Conservation (phyloP, 2,329 filamentous ascomycete genomes). For the Oidium heveae region DNA sequence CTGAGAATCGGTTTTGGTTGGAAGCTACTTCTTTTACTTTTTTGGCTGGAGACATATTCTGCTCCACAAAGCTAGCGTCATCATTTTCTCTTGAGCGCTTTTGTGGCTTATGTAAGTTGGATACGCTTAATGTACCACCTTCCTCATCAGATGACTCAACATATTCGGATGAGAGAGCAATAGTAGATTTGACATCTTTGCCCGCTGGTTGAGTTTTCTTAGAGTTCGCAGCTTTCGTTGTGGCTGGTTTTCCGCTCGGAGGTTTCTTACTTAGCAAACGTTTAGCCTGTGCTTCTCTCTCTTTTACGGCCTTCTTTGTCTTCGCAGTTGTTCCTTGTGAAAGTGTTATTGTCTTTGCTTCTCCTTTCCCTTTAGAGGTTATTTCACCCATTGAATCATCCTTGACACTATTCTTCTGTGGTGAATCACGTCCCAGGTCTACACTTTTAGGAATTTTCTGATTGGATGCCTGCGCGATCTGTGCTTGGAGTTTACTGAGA, state of each 20-base stretch:
- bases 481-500: constrained; percentile 34
- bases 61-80: constrained; percentile 10
- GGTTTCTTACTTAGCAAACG: constrained; percentile 21
- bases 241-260: constrained; percentile 1
- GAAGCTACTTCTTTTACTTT: constrained; percentile 9
- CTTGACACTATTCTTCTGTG: constrained; percentile 15
- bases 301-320: constrained; percentile 26
- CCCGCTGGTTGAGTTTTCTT: not conserved
- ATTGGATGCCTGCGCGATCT: constrained; percentile 28
- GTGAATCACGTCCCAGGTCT: constrained; percentile 18
- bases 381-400: constrained; percentile 14
- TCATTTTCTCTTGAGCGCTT: constrained; percentile 29
- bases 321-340: constrained; percentile 26
- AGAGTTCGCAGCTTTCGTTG: not conserved
- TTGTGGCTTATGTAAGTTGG: constrained; percentile 15
- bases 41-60: constrained; percentile 11
- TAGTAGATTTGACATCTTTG: constrained; percentile 9
- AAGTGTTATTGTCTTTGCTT: constrained; percentile 22
- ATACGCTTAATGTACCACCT: constrained; percentile 3
- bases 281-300: constrained; percentile 30
- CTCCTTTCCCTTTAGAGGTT: constrained; percentile 14
- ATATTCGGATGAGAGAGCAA: constrained; percentile 12
- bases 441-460: constrained; percentile 28
- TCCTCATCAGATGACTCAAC: constrained; percentile 14
- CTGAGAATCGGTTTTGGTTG: constrained; percentile 21